These are phyloP conservation scores for Incumbomyces lentus DNA, from an alignment of 2,329 filamentous ascomycete genomes.

Conservation along the genomic window DNA sequence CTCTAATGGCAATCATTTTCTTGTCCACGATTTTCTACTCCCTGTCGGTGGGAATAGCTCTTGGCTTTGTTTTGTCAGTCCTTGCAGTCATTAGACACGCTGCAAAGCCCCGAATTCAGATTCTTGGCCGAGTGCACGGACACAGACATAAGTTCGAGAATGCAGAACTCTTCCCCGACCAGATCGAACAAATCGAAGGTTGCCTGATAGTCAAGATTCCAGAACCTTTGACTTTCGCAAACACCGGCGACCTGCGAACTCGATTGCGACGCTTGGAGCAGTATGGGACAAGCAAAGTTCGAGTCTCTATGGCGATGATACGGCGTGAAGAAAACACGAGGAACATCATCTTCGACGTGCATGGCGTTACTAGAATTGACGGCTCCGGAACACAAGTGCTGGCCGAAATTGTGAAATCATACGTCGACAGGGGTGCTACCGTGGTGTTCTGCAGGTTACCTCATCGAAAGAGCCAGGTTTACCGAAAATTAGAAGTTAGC, in stretches of 20 bases:
- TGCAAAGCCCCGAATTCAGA: constrained; percentile 89
- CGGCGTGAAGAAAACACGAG: constrained; percentile 70
- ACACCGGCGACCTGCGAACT: constrained; percentile 83
- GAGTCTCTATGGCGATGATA: constrained; percentile 76
- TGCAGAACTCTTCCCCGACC: constrained; percentile 60
- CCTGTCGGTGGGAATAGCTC: constrained; percentile 81
- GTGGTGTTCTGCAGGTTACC: constrained; percentile 47
- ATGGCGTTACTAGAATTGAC: constrained; percentile 91
- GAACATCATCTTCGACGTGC: constrained; percentile 93
- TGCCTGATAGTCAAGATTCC: constrained; percentile 96
- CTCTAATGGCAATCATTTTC: constrained; percentile 84
- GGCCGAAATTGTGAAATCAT: constrained; percentile 73
- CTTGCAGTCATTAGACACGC: constrained; percentile 82
- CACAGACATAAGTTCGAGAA: constrained; percentile 72
- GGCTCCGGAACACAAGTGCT: constrained; percentile 88
- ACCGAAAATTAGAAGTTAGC: constrained; percentile 61
- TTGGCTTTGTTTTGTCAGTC: constrained; percentile 83
- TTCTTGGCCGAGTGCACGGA: constrained; percentile 77
- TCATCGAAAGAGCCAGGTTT: constrained; percentile 46
- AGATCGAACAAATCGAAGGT: constrained; percentile 80
- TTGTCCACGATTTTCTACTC: constrained; percentile 90
- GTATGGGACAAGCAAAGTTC: constrained; percentile 75
- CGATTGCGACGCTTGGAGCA: constrained; percentile 73
- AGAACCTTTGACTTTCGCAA: constrained; percentile 91
- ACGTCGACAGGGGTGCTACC: constrained; percentile 61